These are phyloP conservation scores for Monascus purpureus DNA, from an alignment of 495 filamentous ascomycete species.

Conservation along the genomic window DNA sequence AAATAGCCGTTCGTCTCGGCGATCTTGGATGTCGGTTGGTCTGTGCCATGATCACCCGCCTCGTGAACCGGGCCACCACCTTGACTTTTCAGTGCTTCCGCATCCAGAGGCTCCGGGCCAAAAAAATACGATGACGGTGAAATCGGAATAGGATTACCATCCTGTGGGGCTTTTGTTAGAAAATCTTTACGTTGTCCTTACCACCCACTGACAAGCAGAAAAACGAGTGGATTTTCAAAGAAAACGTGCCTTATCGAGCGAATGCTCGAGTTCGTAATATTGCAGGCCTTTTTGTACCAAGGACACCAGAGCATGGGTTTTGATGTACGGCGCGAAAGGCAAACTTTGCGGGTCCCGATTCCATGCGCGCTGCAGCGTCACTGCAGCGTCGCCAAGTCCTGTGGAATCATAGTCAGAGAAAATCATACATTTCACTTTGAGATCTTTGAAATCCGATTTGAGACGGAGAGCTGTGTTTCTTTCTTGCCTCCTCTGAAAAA, in stretches of 20 bases:
- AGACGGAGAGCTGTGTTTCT: too few species aligned
- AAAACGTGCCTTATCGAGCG: conserved; percentile 38
- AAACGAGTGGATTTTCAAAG: too few species aligned
- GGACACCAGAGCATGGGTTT: conserved; percentile 58
- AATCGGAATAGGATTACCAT: conserved; percentile 25
- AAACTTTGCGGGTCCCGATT: conserved; percentile 57
- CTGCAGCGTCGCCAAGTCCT: conserved; percentile 55
- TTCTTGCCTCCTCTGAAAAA: too few species aligned
- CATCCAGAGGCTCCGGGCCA: conserved; percentile 31
- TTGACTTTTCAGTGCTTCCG: conserved; percentile 15
- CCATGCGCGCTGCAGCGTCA: conserved; percentile 75
- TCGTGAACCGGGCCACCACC: conserved; percentile 11
- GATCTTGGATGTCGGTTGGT: conserved; percentile 23
- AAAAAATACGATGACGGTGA: conserved; percentile 34
- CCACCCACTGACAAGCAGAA: not conserved
- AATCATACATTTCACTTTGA: too few species aligned
- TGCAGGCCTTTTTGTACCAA: conserved; percentile 66
- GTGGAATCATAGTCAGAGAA: conserved; percentile 13
- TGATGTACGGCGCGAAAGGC: conserved; percentile 63
- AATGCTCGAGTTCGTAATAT: conserved; percentile 56
- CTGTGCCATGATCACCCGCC: conserved; percentile 12
- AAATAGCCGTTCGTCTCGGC: conserved; percentile 27
- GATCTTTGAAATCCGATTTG: too few species aligned
- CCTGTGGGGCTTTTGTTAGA: conserved; percentile 11
- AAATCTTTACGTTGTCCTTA: conserved; percentile 1